A percentile compares a stretch with the other conserved stretches of the same genome.
Evolutionary conservation across 176 grass and related monocot species (phyloP).

Genomic region (Cenchrus fungigraminus): DNA sequence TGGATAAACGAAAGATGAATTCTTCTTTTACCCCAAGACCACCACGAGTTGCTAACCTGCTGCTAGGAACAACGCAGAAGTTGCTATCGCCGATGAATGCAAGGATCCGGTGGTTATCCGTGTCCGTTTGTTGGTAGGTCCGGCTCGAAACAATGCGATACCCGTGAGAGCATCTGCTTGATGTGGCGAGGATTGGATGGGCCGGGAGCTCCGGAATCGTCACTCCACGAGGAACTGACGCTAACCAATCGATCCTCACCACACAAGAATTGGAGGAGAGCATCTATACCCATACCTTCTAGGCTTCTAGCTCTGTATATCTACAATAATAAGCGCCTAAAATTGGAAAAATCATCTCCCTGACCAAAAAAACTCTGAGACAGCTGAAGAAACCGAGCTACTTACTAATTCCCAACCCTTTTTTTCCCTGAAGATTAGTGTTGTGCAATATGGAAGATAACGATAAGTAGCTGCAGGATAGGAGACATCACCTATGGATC

Average conservation of each 20-base stretch:
- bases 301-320: not conserved
- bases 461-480: not conserved
- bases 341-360: not conserved
- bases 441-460: not conserved
- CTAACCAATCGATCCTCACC: not conserved
- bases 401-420: not conserved
- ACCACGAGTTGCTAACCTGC: not conserved
- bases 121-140: slow-evolving; percentile 34
- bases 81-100: slow-evolving; percentile 6
- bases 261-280: not conserved
- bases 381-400: not conserved
- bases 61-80: not conserved
- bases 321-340: not conserved
- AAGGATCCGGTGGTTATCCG: slow-evolving; percentile 5
- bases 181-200: slow-evolving; percentile 43
- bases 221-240: slow-evolving; percentile 35
- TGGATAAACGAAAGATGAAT: slow-evolving; percentile 28
- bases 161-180: slow-evolving; percentile 30
- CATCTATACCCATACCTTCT: slow-evolving; percentile 4
- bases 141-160: slow-evolving; percentile 4
- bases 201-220: slow-evolving; percentile 8
- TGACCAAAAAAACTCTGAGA: not conserved
- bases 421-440: not conserved
- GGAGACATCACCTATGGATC: not conserved
- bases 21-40: not conserved